These are phyloP conservation scores for Fraxinus ornus DNA, from an alignment of 305 asterid species.

Conservation along the genomic window DNA sequence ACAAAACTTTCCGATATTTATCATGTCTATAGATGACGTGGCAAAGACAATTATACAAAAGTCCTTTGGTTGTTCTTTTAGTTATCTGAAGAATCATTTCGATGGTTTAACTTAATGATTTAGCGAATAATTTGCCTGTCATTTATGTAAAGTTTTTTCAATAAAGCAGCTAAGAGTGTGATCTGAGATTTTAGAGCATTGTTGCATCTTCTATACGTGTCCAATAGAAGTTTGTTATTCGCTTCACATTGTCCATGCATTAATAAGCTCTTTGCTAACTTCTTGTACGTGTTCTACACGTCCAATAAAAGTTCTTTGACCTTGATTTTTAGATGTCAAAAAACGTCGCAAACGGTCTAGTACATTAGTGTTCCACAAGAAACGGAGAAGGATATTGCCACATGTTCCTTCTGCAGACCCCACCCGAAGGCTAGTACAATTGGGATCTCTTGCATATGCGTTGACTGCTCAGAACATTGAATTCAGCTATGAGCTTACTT, in stretches of 20 bases:
- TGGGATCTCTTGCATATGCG: slow-evolving; percentile 71
- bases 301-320: slow-evolving; percentile 10
- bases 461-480: slow-evolving; percentile 57
- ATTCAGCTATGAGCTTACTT: slow-evolving; percentile 69
- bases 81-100: background rate
- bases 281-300: background rate
- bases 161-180: background rate
- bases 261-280: background rate
- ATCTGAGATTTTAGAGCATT: background rate
- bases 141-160: background rate
- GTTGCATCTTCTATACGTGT: background rate
- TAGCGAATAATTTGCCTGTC: slow-evolving; percentile 1
- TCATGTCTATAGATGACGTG: background rate
- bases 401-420: slow-evolving; percentile 57
- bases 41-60: background rate
- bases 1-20: background rate
- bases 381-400: slow-evolving; percentile 66
- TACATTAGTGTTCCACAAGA: slow-evolving; percentile 58
- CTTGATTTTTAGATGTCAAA: slow-evolving; percentile 41
- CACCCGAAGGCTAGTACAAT: slow-evolving; percentile 49
- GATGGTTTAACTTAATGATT: background rate
- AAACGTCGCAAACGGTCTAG: slow-evolving; percentile 61
- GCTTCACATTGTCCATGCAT: background rate
- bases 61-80: background rate
- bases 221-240: background rate